Evolutionary conservation across 306 rosid species (phyloP), one percentile per base, ranked within the genome.

Genomic region (Gastrolobium bilobum): DNA sequence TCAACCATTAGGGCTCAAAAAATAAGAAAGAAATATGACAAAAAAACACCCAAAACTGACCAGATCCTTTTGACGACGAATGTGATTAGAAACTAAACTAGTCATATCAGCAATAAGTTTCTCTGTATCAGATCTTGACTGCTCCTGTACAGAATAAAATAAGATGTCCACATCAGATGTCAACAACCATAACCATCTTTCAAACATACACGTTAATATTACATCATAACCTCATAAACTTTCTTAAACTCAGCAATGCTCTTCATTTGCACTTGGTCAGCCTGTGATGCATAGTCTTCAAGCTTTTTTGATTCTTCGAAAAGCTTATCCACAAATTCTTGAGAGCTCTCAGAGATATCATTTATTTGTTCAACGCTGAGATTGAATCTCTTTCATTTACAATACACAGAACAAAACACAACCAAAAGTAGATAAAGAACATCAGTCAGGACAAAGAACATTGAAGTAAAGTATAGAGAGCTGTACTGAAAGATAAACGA

Each of bases 31-130:
- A 10, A 20, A 10, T 13, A 43, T 1, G 0, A 10, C 59, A 62
- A 50, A 11, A 11, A 54, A 47, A 42, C 46, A 47, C 39, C 26
- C n/a, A 79, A 76, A 68, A 74, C 89, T 56, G 0, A 95, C 99
- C 91, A 96, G 84, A 84, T 96, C 90, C 76, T 83, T 89, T 80
- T 93, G 98, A 48, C 93, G 96, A 47, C 81, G 87, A 37, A 91
- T 89, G 86, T 89, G 97, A 79, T 44, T 54, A 2, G 97, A 75
- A 70, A 93, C 88, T 81, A 96, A 82, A 84, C 66, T 89, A 38
- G 98, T 90, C 79, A 96, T 88, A 76, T 91, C 90, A 51, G 96
- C 90, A 14, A 96, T 89, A 60, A 96, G 97, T 79, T 91, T 93
- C 85, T 93, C 99, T 5, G 96, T 78, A 60, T 96, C 96, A 6